These are phyloP conservation scores for Candolleomyces efflorescens DNA, from an alignment of 768 basidiomycete species.

Conservation along the genomic window DNA sequence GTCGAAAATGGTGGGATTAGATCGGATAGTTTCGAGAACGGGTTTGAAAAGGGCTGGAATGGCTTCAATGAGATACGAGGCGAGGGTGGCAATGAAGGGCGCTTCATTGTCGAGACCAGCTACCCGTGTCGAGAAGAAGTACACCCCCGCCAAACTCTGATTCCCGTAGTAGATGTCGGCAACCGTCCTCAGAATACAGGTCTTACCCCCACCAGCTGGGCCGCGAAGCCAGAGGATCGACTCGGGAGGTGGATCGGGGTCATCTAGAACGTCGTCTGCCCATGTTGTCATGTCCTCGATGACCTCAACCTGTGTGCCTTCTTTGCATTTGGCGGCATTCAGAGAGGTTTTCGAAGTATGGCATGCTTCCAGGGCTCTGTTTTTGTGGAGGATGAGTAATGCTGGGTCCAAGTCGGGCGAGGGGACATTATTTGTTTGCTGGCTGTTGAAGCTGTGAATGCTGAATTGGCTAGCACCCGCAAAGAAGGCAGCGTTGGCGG, in stretches of 20 bases:
- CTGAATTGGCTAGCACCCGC: too few relatives aligned
- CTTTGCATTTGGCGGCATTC: neutral
- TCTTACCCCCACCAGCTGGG: constrained; percentile 4
- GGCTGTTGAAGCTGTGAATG: too few relatives aligned
- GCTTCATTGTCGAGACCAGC: neutral
- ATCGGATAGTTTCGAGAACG: neutral
- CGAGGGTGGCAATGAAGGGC: neutral
- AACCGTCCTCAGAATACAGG: neutral
- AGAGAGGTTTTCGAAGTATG: neutral
- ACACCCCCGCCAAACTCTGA: neutral
- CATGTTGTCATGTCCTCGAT: neutral
- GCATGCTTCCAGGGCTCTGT: neutral
- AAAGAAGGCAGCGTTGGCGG: too few relatives aligned
- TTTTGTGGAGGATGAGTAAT: neutral
- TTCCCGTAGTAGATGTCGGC: neutral
- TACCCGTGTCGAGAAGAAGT: constrained; percentile 3
- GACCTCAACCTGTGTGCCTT: neutral
- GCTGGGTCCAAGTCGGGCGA: too few relatives aligned
- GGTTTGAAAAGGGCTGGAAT: neutral
- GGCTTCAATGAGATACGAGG: neutral
- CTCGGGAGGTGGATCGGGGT: too few relatives aligned
- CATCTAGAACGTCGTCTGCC: neutral
- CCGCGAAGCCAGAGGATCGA: neutral
- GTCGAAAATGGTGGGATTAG: neutral
- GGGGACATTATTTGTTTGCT: too few relatives aligned